Evolutionary conservation across 352 stramenopile genomes (phyloP).

Genomic region (Globisporangium echinulatum): DNA sequence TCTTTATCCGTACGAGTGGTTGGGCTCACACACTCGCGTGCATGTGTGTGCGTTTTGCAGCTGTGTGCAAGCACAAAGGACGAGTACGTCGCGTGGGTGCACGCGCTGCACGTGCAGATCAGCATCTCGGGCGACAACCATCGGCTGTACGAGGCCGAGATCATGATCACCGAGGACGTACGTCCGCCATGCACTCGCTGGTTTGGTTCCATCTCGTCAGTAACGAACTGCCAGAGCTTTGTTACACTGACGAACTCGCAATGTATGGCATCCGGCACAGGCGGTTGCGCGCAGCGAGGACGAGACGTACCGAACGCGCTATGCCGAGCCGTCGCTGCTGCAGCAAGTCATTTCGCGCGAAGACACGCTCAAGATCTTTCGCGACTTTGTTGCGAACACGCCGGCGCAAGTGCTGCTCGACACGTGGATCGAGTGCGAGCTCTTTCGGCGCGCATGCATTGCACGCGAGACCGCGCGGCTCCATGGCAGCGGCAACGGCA

Average conservation of each 20-base stretch:
- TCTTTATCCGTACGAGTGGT: no score
- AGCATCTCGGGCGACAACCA: conserved; percentile 76
- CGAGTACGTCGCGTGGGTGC: conserved; percentile 78
- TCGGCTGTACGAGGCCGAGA: conserved; percentile 71
- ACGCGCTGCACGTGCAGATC: conserved; percentile 76
- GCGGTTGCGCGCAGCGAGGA: conserved; percentile 56
- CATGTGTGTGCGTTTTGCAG: conserved; percentile 15
- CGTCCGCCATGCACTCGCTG: conserved; percentile 5
- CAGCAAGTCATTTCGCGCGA: conserved; percentile 64
- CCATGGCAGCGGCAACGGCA: background rate
- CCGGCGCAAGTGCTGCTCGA: conserved; percentile 61
- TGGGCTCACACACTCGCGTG: background rate
- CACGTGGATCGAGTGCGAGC: conserved; percentile 81
- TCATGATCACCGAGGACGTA: conserved; percentile 84
- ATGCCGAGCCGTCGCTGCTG: conserved; percentile 51
- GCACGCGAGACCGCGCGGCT: conserved; percentile 42
- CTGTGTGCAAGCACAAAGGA: conserved; percentile 75
- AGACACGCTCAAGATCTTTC: conserved; percentile 75
- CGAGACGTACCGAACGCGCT: conserved; percentile 31
- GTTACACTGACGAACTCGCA: no score
- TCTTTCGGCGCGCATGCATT: conserved; percentile 67
- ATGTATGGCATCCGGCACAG: conserved; percentile 12
- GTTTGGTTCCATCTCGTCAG: background rate
- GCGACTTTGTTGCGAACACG: conserved; percentile 67
- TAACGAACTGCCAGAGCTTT: no score